Evolutionary conservation across 768 basidiomycete genomes (phyloP).

Genomic region (Omphalotus guepiniiformis): DNA sequence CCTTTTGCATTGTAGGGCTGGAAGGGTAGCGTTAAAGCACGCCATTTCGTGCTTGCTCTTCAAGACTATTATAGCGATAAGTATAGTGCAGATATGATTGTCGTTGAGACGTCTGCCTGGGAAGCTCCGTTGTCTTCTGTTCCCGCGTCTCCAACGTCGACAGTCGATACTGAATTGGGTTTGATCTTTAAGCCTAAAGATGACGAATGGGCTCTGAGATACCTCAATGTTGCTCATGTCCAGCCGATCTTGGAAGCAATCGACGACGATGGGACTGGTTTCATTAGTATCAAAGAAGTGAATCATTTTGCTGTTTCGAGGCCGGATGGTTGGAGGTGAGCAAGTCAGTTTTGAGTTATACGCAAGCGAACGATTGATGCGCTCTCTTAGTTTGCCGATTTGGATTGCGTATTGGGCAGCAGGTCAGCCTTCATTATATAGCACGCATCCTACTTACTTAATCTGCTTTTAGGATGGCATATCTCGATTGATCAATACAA

Average conservation of each 20-base stretch:
- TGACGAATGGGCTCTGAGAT: conserved; percentile 31
- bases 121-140: not conserved
- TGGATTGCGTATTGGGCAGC: conserved; percentile 32
- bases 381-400: conserved; percentile 18
- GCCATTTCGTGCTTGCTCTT: conserved; percentile 31
- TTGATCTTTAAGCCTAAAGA: not conserved
- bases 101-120: not conserved
- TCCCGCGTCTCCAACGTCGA: not conserved
- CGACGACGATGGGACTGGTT: conserved; percentile 34
- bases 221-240: conserved; percentile 23
- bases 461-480: not conserved
- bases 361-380: not conserved
- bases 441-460: not conserved
- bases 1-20: conserved; percentile 22
- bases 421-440: conserved; percentile 16
- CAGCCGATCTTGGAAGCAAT: conserved; percentile 31
- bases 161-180: not conserved
- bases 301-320: conserved; percentile 26
- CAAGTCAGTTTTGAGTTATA: not conserved
- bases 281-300: conserved; percentile 27
- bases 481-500: conserved; percentile 11
- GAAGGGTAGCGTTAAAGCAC: conserved; percentile 31
- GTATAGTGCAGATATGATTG: not conserved
- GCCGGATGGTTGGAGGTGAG: conserved; percentile 28
- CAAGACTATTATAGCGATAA: conserved; percentile 30